Conservation (phyloP, 2,329 filamentous ascomycete genomes). For the Eutypella sp. region DNA sequence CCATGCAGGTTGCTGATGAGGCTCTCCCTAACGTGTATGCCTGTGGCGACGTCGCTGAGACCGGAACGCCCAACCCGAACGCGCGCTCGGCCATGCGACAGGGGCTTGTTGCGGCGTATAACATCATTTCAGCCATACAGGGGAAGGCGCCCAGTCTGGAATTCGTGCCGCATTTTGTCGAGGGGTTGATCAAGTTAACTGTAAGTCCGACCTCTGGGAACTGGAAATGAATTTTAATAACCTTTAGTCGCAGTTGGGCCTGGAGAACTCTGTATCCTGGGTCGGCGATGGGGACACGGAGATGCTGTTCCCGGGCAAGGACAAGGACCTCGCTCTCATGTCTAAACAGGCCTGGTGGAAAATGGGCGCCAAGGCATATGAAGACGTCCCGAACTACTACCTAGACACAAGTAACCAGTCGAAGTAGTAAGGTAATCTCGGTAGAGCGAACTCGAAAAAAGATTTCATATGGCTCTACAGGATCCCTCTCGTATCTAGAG, state of each 20-base stretch:
- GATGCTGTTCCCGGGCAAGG: slow-evolving; percentile 34
- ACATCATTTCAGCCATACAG: slow-evolving; percentile 44
- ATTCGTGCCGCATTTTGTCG: slow-evolving; percentile 41
- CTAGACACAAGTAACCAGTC: too few relatives aligned
- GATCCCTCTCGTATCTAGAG: too few relatives aligned
- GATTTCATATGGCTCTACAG: too few relatives aligned
- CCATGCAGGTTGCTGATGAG: slow-evolving; percentile 50
- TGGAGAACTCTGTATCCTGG: slow-evolving; percentile 37
- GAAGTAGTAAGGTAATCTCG: too few relatives aligned
- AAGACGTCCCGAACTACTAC: too few relatives aligned
- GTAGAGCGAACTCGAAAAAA: too few relatives aligned
- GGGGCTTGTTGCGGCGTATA: slow-evolving; percentile 46
- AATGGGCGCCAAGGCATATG: slow-evolving; percentile 41
- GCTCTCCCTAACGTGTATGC: slow-evolving; percentile 50
- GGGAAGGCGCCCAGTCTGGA: slow-evolving; percentile 32
- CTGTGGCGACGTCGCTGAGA: slow-evolving; percentile 59
- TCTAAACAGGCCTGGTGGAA: slow-evolving; percentile 36
- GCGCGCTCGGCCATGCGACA: slow-evolving; percentile 51
- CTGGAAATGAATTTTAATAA: background rate
- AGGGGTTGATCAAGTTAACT: slow-evolving; percentile 49
- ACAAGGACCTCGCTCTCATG: slow-evolving; percentile 41
- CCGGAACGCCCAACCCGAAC: slow-evolving; percentile 45
- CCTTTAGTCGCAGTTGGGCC: slow-evolving; percentile 23
- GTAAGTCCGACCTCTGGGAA: background rate
- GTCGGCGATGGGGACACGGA: slow-evolving; percentile 39